Evolutionary conservation across 768 basidiomycete genomes (phyloP), one percentile per base, ranked within the genome.

Genomic region (Xerocomellus chrysenteron): DNA sequence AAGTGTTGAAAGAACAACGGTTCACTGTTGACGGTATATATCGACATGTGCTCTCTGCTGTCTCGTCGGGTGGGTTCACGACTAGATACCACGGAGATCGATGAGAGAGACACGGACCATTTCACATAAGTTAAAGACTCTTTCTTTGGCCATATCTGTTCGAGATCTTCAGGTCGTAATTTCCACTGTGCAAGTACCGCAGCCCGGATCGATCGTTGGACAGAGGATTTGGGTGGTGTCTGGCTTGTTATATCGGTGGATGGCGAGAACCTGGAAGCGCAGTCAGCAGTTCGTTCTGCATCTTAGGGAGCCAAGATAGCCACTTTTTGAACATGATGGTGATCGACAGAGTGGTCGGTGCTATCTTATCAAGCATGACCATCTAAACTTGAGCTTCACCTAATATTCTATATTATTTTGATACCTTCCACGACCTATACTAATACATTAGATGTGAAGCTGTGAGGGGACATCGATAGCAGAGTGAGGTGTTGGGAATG

Each of bases 71-170:
- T 67, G 61, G 30, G 62, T 48, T 59, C 47, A 51, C 32, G 45
- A 47, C 40, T 14, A 24, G 65, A 50, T 55, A 53, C 64, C 61
- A 50, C 26, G 3, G 24, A 48, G 36, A 47, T 57, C 41, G 47
- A 5, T 46, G 54, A 42, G 44, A 49, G 47, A 40, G 58, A 50
- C 35, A 63, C 63, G 52, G 26, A 68, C 96, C 97, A 98, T 79
- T 98, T 98, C 58, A 94, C 92, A 65, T 90, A 88, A 5, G 90
- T 87, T 46, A 98, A 78, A 3, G 87, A 81, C 78, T 98, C 96
- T 80, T 98, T 99, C 90, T 98, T 99, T 3, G 95, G 93, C 97
- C 97, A 99, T 50, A 99, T 82, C 64, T 82, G 82, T 68, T 99
- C 97, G 32, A 98, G 76, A 3, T 87, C 84, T 60, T 91, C 92